These are phyloP conservation scores for Triadica sebifera DNA, from an alignment of 345 rosid species.

Conservation along the genomic window DNA sequence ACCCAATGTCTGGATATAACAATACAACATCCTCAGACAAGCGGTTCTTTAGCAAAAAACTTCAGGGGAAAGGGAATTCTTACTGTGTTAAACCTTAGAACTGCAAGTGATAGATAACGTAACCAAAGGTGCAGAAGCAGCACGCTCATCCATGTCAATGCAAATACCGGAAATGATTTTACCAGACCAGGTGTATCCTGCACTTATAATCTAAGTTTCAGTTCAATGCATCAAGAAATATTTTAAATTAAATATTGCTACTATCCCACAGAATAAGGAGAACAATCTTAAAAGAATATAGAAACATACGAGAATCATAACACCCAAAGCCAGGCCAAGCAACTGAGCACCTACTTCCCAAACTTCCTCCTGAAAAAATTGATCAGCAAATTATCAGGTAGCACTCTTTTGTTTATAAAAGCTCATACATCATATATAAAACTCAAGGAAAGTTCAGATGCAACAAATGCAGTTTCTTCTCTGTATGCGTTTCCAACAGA, in stretches of 20 bases:
- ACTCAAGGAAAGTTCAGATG: neutral
- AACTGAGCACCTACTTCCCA: conserved; percentile 98
- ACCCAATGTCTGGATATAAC: neutral
- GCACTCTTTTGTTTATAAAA: conserved; percentile 1
- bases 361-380: conserved; percentile 79
- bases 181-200: conserved; percentile 91
- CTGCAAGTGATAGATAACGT: conserved; percentile 78
- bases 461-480: neutral
- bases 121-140: conserved; percentile 89
- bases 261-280: neutral
- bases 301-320: conserved; percentile 65
- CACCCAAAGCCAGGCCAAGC: conserved; percentile 83
- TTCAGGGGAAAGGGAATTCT: conserved; percentile 20
- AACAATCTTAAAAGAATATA: conserved; percentile 4
- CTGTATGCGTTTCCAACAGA: neutral
- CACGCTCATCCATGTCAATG: conserved; percentile 68
- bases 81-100: conserved; percentile 68
- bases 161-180: conserved; percentile 59
- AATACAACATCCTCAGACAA: neutral
- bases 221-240: conserved; percentile 12
- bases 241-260: neutral
- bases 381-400: too few relatives aligned
- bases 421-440: neutral
- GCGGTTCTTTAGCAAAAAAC: conserved; percentile 9
- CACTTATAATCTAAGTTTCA: conserved; percentile 25